Conservation (phyloP, 2,329 filamentous ascomycete genomes). For the Thielaviopsis populi region DNA sequence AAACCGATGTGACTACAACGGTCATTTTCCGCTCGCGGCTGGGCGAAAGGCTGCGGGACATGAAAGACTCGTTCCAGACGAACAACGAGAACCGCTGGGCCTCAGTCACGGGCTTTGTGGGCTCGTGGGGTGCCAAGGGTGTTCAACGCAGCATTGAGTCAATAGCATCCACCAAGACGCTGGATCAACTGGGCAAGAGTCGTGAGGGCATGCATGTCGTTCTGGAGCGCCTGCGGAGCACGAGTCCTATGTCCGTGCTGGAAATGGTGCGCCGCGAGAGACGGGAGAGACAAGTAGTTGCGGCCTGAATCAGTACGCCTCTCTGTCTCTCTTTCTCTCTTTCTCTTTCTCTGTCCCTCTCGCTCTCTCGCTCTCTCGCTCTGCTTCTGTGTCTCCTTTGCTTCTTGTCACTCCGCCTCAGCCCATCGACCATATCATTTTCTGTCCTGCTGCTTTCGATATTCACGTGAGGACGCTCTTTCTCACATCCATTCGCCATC, state of each 20-base stretch:
- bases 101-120: slow-evolving; percentile 31
- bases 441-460: not conserved
- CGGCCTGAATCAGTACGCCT: not conserved
- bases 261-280: slow-evolving; percentile 38
- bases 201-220: slow-evolving; percentile 74
- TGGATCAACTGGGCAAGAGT: slow-evolving; percentile 64
- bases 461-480: not conserved
- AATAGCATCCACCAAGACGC: slow-evolving; percentile 61
- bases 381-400: not conserved
- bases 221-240: slow-evolving; percentile 50
- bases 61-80: slow-evolving; percentile 31
- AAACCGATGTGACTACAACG: slow-evolving; percentile 56
- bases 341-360: not conserved
- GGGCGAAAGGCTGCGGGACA: slow-evolving; percentile 50
- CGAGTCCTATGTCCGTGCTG: slow-evolving; percentile 41
- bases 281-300: slow-evolving; percentile 7
- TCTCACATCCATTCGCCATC: not conserved
- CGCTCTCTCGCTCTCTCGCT: not conserved
- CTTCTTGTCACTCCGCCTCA: not conserved
- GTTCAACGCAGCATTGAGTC: slow-evolving; percentile 67
- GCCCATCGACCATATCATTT: not conserved
- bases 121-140: slow-evolving; percentile 50
- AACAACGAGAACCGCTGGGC: slow-evolving; percentile 33
- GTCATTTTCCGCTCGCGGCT: slow-evolving; percentile 59
- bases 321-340: not conserved